Base-by-base conservation (phyloP, 2,329 filamentous ascomycete species). In the Nemania sp. region DNA sequence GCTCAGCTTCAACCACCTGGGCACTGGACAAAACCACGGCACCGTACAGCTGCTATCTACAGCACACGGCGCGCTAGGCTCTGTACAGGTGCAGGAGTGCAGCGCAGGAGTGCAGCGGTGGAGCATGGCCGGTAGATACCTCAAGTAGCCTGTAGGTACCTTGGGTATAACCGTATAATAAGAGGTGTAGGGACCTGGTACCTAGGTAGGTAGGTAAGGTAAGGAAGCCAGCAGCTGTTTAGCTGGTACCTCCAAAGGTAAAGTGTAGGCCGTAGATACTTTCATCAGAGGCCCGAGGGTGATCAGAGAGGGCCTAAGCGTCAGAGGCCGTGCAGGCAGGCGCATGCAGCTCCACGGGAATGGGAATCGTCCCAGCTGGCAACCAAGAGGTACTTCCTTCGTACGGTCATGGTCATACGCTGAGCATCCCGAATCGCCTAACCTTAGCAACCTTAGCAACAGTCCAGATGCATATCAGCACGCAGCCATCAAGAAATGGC, bases 401-500 rank as follows among this genome's bases (percentile, higher is more conserved):
- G n/a, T n/a, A n/a, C n/a, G n/a, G n/a, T n/a, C n/a, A n/a, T n/a
- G n/a, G n/a, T 71, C 69, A 72, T 70, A 67, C 71, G 70, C 65
- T 68, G 67, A 60, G 65, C 68, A 67, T 68, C 43, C 43, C 53
- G 51, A 64, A 66, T 65, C 67, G 63, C 66, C 66, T 65, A 29
- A 29, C 25, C 25, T 29, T 29, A 29, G 25, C 25, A 29, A 29
- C 25, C 25, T 29, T 29, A 66, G 65, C 65, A 63, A 67, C 62
- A n/a, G 67, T 63, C 59, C 69, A 67, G 61, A 68, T 72, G 70
- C 71, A 71, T 70, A 58, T 54, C 63, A 29, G 11, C 35, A 64
- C 71, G 71, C 71, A 72, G 72, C 71, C 71, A 71, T 68, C 69
- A 72, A 65, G 62, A 59, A 64, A 29, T 60, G 65, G 65, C 67